Conservation (phyloP, 2,329 filamentous ascomycete genomes). For the Fusarium nanum region DNA sequence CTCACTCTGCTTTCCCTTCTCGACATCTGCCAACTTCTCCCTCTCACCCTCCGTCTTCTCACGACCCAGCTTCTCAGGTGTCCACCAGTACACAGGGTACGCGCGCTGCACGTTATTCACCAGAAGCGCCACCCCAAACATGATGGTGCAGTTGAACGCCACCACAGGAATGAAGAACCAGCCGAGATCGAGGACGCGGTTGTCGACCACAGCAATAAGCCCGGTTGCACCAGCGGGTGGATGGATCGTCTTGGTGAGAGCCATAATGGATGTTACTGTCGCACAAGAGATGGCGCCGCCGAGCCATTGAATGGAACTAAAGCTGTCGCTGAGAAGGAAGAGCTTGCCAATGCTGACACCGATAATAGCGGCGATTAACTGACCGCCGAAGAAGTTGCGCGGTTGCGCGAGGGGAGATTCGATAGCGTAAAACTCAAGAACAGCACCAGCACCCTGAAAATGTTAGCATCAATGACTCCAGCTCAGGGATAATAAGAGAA, state of each 20-base stretch:
- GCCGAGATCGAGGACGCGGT: constrained; percentile 66
- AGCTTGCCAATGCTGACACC: constrained; percentile 74
- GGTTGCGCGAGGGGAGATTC: constrained; percentile 80
- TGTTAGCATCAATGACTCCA: not conserved
- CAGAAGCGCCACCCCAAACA: constrained; percentile 71
- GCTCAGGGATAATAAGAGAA: constrained; percentile 29
- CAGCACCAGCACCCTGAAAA: constrained; percentile 74
- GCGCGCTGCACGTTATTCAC: constrained; percentile 76
- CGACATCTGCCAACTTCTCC: constrained; percentile 17
- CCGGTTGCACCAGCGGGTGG: constrained; percentile 81
- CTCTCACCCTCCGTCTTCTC: constrained; percentile 2
- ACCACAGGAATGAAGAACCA: constrained; percentile 76
- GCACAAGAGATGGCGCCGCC: constrained; percentile 75
- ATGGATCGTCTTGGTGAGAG: constrained; percentile 76
- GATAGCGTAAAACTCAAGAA: constrained; percentile 79
- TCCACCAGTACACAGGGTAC: constrained; percentile 80
- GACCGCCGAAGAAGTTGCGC: constrained; percentile 75
- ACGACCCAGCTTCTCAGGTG: constrained; percentile 52
- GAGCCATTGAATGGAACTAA: constrained; percentile 69
- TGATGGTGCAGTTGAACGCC: constrained; percentile 68
- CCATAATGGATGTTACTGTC: constrained; percentile 72
- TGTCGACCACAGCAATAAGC: constrained; percentile 72
- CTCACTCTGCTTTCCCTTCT: constrained; percentile 33
- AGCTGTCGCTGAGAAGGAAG: constrained; percentile 64
- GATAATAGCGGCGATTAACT: constrained; percentile 69